Conservation (phyloP, 1,284 basidiomycete species). For the Gymnopus androsaceus region DNA sequence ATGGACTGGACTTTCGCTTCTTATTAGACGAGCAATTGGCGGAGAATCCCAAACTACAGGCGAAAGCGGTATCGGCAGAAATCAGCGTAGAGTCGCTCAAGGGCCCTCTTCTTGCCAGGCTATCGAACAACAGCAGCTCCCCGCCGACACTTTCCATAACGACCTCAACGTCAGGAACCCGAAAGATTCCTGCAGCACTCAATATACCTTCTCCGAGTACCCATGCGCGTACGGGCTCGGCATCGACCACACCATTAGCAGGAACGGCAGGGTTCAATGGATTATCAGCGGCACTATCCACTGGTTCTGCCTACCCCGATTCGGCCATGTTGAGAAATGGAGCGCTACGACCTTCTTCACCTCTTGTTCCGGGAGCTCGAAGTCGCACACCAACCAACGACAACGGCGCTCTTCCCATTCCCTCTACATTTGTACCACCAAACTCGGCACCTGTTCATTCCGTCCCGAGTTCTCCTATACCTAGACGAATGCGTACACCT, state of each 20-base stretch:
- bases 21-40: constrained; percentile 74
- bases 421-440: constrained; percentile 22
- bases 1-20: constrained; percentile 90
- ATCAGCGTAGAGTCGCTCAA: constrained; percentile 26
- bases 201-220: constrained; percentile 1
- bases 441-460: constrained; percentile 26
- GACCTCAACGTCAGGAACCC: neutral
- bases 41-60: constrained; percentile 45
- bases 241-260: neutral
- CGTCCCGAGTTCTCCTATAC: constrained; percentile 30
- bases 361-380: constrained; percentile 5
- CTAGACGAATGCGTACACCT: constrained; percentile 32
- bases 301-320: constrained; percentile 12
- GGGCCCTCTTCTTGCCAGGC: neutral
- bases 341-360: neutral
- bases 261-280: neutral
- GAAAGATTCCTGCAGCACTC: constrained; percentile 1
- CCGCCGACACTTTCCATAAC: neutral
- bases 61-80: constrained; percentile 22
- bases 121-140: constrained; percentile 13
- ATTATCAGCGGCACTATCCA: neutral
- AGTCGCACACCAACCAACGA: constrained; percentile 9
- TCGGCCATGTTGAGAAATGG: constrained; percentile 1
- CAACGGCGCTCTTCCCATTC: neutral
- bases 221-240: neutral